A percentile compares a stretch with the other conserved stretches of the same genome.
Conservation (phyloP, 2,329 filamentous ascomycete species). For the Lojkania enalia region DNA sequence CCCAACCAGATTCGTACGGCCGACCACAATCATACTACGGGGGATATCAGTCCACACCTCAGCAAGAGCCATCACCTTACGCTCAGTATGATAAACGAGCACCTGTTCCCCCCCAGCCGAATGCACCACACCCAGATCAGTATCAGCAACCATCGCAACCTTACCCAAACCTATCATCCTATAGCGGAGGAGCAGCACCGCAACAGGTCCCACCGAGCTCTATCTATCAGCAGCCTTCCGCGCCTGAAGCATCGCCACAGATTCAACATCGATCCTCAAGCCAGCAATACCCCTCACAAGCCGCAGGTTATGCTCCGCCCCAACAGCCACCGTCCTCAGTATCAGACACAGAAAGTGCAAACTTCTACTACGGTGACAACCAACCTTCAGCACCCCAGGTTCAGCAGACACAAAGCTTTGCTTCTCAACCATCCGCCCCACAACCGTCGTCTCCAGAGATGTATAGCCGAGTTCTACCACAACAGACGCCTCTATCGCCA, state of each 20-base stretch:
- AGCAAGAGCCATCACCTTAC: constrained; percentile 49
- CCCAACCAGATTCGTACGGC: constrained; percentile 52
- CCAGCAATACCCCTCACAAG: constrained; percentile 40
- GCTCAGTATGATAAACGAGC: constrained; percentile 41
- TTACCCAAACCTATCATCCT: constrained; percentile 37
- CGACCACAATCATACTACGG: constrained; percentile 57
- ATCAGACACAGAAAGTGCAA: constrained; percentile 38
- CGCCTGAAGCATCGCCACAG: constrained; percentile 34
- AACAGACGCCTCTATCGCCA: constrained; percentile 37
- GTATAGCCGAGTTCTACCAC: constrained; percentile 30
- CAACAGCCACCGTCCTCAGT: constrained; percentile 40
- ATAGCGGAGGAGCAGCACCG: constrained; percentile 18
- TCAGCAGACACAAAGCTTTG: constrained; percentile 35
- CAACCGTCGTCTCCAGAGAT: constrained; percentile 42
- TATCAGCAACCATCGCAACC: constrained; percentile 41
- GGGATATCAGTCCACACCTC: constrained; percentile 45
- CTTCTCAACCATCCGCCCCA: constrained; percentile 36
- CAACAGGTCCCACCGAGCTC: constrained; percentile 31
- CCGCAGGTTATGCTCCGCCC: constrained; percentile 31
- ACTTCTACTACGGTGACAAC: constrained; percentile 40
- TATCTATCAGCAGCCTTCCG: constrained; percentile 32
- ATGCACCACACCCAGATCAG: constrained; percentile 29
- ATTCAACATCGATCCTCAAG: constrained; percentile 39
- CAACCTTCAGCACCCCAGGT: constrained; percentile 28
- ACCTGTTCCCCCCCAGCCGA: constrained; percentile 31